These are phyloP conservation scores for Ustanciosporium gigantosporum DNA, from an alignment of 1,284 basidiomycete species.

Conservation along the genomic window DNA sequence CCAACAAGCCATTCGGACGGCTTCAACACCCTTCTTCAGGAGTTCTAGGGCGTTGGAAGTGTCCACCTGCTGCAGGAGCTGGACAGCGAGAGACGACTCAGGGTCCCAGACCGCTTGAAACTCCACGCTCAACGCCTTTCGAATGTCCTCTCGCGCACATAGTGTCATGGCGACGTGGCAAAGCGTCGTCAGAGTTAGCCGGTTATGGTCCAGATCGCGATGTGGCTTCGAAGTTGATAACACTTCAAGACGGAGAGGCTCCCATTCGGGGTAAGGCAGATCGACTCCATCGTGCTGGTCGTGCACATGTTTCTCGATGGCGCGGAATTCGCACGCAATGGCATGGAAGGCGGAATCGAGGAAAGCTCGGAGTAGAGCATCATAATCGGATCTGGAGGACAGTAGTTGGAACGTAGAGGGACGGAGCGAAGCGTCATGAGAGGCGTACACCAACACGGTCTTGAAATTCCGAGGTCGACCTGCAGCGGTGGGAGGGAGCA, in stretches of 20 bases:
- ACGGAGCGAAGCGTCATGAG: constrained; percentile 5
- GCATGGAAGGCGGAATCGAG: constrained; percentile 17
- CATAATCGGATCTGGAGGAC: constrained; percentile 7
- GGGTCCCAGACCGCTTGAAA: constrained; percentile 28
- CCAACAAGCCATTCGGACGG: constrained; percentile 17
- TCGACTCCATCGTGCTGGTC: not conserved
- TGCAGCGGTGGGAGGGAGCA: too few species aligned
- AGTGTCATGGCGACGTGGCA: constrained; percentile 11
- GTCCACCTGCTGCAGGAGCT: constrained; percentile 6
- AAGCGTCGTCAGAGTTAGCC: constrained; percentile 19
- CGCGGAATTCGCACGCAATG: constrained; percentile 2
- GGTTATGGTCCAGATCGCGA: not conserved
- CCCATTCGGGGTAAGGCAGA: not conserved
- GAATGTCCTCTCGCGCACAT: constrained; percentile 8
- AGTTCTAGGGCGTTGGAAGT: constrained; percentile 9
- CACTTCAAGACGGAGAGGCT: not conserved
- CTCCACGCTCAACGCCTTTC: constrained; percentile 15
- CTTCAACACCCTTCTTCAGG: constrained; percentile 9
- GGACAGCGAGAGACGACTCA: constrained; percentile 13
- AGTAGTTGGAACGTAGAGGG: constrained; percentile 20
- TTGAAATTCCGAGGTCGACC: too few species aligned
- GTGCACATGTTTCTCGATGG: not conserved
- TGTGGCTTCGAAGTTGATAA: not conserved
- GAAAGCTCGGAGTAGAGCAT: constrained; percentile 19
- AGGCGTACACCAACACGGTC: constrained; percentile 20